Evolutionary conservation across 1,284 basidiomycete genomes (phyloP).

Genomic region (Crepidotus sp.): DNA sequence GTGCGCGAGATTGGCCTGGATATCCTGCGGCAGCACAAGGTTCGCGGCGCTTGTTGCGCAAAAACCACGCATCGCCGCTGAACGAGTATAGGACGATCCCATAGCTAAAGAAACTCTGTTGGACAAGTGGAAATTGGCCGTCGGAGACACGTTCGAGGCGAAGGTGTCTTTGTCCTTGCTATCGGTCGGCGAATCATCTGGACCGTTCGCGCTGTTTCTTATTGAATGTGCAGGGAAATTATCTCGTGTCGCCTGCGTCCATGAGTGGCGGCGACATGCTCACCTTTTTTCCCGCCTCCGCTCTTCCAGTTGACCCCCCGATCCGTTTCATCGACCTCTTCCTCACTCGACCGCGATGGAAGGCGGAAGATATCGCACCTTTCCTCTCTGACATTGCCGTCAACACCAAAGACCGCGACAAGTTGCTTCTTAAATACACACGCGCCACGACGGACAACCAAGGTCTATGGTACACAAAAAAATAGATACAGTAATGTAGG

Average conservation of each 20-base stretch:
- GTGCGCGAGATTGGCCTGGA: conserved; percentile 66
- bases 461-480: conserved; percentile 58
- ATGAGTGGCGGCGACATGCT: conserved; percentile 29
- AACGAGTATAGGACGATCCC: conserved; percentile 39
- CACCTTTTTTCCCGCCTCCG: conserved; percentile 66
- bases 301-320: conserved; percentile 64
- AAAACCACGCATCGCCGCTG: not conserved
- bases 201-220: conserved; percentile 1
- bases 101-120: conserved; percentile 51
- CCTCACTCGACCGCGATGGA: conserved; percentile 69
- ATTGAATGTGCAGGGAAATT: conserved; percentile 49
- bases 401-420: conserved; percentile 80
- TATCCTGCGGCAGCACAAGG: conserved; percentile 57
- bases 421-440: conserved; percentile 77
- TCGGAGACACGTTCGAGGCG: conserved; percentile 67
- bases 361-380: conserved; percentile 66
- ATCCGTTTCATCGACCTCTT: conserved; percentile 81
- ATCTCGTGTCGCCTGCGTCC: conserved; percentile 28
- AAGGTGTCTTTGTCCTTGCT: conserved; percentile 54
- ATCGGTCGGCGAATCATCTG: conserved; percentile 38
- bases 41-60: conserved; percentile 22
- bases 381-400: conserved; percentile 77
- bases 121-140: conserved; percentile 54
- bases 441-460: conserved; percentile 62
- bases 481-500: conserved; percentile 4